Conservation (phyloP, 371 early-diverging fungal species). For the Nematocida minor region DNA sequence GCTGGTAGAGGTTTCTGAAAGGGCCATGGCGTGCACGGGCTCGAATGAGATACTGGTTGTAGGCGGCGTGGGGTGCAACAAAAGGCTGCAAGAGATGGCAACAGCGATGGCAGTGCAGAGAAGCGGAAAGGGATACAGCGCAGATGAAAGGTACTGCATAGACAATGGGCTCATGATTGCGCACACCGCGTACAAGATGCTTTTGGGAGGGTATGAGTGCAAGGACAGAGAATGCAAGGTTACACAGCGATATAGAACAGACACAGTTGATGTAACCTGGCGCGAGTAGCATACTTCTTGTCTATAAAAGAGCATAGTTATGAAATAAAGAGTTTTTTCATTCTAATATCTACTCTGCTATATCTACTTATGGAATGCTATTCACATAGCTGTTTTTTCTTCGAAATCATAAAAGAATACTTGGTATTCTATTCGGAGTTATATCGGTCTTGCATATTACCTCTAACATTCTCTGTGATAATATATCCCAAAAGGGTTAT, state of each 20-base stretch:
- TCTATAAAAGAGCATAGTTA: too few species aligned
- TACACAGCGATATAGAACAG: conserved; percentile 85
- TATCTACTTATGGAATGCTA: too few species aligned
- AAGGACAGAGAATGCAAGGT: conserved; percentile 75
- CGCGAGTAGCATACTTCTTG: conserved; percentile 65
- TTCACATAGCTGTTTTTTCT: too few species aligned
- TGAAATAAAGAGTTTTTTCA: too few species aligned
- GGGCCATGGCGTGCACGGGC: conserved; percentile 96
- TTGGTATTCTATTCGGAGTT: too few species aligned
- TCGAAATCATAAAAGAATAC: too few species aligned
- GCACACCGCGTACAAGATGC: conserved; percentile 74
- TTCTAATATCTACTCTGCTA: too few species aligned
- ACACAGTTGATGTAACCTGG: conserved; percentile 81
- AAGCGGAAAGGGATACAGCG: conserved; percentile 79
- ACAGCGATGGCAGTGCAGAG: conserved; percentile 82
- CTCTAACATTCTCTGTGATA: too few species aligned
- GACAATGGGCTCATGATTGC: conserved; percentile 99
- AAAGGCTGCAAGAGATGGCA: conserved; percentile 94
- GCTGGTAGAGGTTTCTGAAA: conserved; percentile 95
- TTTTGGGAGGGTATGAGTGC: conserved; percentile 66
- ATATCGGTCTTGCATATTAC: too few species aligned
- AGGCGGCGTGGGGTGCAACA: conserved; percentile 91
- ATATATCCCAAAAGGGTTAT: too few species aligned
- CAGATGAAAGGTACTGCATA: conserved; percentile 93
- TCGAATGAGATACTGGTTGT: conserved; percentile 85